Base-by-base conservation (phyloP, 2,329 filamentous ascomycete genomes). In the Hypomyces perniciosus region DNA sequence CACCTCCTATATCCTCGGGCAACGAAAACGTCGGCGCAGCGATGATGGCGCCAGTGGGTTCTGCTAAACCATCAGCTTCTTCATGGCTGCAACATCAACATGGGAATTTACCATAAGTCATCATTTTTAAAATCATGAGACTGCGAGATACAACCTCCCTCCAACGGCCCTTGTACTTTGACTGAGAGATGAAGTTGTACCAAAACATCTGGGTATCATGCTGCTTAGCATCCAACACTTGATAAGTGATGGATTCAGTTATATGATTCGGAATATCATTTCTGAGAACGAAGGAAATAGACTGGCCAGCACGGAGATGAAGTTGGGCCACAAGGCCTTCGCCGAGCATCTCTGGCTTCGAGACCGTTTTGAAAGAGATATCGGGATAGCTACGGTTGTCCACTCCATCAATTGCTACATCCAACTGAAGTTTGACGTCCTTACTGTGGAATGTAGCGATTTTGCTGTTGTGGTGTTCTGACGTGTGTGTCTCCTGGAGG, bases 21-120 rank as follows among this genome's bases (percentile, higher is more conserved):
- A 90, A 76, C 0, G 86, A 89, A 60, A 90, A 91, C 0, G 86
- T 90, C 0, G 87, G 86, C 1, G 86, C 79, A 1, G 86, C 87
- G 33, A 90, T 77, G 46, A 90, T 90, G 7, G 86, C 87, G 2
- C 87, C 86, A 0, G 86, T 90, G 0, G 86, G 86, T 61, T 90
- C 86, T 70, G 26, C 20, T 30, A 2, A 2, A 38, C 5, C 6
- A 4, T 49, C 20, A 44, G 35, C 34, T 10, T 20, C 2, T 20
- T 20, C 20, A 8, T 7, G 8, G 13, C 8, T 30, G 4, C 7
- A 27, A 4, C 1, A n/a, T 37, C n/a, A 26, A 20, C 4, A 1
- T 6, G 12, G 12, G 4, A 31, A 6, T 34, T 41, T 33, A 70
- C 68, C 68, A 59, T 84, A 90, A 0, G 86, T 90, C 59, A 90